Evolutionary conservation across 148 eudicot genomes (phyloP).

Genomic region (Camellia granthamiana): DNA sequence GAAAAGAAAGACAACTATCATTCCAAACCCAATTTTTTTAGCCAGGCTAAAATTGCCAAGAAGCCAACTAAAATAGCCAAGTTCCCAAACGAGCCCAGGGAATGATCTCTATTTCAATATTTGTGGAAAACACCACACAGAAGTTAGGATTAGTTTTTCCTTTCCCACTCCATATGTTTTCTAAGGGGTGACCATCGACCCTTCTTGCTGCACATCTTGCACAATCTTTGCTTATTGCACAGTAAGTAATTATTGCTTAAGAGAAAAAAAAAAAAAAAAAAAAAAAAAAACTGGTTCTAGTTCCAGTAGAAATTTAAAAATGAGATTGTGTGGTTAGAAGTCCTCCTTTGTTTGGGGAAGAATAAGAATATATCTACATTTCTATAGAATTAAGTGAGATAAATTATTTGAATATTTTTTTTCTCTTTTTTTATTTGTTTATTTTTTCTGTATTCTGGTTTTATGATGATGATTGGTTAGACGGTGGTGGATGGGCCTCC

Average conservation of each 20-base stretch:
- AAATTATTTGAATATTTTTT: background rate
- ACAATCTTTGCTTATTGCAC: background rate
- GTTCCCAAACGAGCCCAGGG: no score
- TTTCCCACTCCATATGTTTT: background rate
- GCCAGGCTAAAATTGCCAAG: no score
- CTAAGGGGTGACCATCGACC: background rate
- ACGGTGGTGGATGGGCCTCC: background rate
- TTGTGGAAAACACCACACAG: background rate
- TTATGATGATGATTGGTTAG: background rate
- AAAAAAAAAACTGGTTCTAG: background rate
- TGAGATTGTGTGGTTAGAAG: background rate
- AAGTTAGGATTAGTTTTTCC: background rate
- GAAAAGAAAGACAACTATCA: no score
- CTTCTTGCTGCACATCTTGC: constrained; percentile 4
- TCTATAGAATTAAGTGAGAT: background rate
- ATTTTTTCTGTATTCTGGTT: background rate
- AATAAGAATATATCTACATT: background rate
- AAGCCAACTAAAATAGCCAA: no score
- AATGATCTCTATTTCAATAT: background rate
- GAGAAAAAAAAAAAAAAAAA: no score
- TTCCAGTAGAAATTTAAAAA: background rate
- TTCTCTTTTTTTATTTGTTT: no score
- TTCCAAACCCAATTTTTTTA: no score
- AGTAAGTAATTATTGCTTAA: background rate
- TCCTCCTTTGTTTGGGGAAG: background rate